A percentile compares a stretch with the other conserved stretches of the same genome.
Conservation (phyloP, 345 rosid genomes). For the Chamaenerion angustifolium region DNA sequence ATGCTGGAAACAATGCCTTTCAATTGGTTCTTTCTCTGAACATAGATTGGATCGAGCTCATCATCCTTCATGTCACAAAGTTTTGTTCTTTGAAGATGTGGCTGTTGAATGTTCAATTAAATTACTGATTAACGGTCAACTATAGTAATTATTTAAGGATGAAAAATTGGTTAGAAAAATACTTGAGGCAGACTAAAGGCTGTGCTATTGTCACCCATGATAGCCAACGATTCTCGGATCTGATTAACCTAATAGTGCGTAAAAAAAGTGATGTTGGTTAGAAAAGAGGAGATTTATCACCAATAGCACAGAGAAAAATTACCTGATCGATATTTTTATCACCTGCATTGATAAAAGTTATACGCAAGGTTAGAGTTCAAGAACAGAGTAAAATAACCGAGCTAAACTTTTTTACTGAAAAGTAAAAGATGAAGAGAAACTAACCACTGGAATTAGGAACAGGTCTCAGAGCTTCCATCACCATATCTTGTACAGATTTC, state of each 20-base stretch:
- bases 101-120: constrained; percentile 8
- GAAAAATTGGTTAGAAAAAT: constrained; percentile 1
- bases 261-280: not conserved
- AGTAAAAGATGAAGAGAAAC: constrained; percentile 11
- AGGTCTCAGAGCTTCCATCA: constrained; percentile 76
- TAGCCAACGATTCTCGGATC: constrained; percentile 81
- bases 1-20: constrained; percentile 69
- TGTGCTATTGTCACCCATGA: constrained; percentile 96
- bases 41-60: constrained; percentile 78
- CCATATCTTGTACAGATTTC: constrained; percentile 95
- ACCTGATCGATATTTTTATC: constrained; percentile 21
- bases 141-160: not conserved
- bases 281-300: constrained; percentile 8
- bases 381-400: not conserved
- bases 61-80: constrained; percentile 93
- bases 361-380: constrained; percentile 7
- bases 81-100: constrained; percentile 52
- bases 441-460: constrained; percentile 73
- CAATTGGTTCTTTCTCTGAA: constrained; percentile 63
- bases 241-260: constrained; percentile 58
- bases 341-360: constrained; percentile 39
- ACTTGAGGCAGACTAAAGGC: constrained; percentile 98
- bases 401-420: no score
- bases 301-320: constrained; percentile 7
- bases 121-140: not conserved